Evolutionary conservation across 73 alveolate genomes (phyloP).

Genomic region (Tetrahymena borealis): DNA sequence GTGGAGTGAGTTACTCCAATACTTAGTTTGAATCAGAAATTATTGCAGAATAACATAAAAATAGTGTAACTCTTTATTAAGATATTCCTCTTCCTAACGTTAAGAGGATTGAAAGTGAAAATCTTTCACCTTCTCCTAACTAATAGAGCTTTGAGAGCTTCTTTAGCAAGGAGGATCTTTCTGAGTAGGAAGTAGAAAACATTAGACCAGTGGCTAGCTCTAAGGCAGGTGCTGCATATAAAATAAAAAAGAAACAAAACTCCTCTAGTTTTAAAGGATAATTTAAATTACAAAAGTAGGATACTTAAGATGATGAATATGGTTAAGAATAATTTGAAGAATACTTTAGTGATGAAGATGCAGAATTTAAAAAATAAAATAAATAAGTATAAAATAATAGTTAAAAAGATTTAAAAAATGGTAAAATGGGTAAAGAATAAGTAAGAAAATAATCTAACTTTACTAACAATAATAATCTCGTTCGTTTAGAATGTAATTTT

Average conservation of each 20-base stretch:
- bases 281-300: not conserved
- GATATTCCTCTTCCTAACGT: not conserved
- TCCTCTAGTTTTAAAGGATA: not conserved
- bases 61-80: not conserved
- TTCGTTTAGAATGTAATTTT: not conserved
- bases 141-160: not conserved
- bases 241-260: not conserved
- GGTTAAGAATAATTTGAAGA: not conserved
- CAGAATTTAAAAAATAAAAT: not conserved
- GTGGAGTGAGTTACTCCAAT: not conserved
- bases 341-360: not conserved
- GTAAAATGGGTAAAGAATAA: not conserved
- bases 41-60: not conserved
- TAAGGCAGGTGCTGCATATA: not conserved
- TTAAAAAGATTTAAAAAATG: not conserved
- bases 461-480: not conserved
- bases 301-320: not conserved
- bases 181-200: not conserved
- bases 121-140: not conserved
- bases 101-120: not conserved
- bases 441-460: not conserved
- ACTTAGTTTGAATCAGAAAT: not conserved
- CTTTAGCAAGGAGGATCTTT: not conserved
- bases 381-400: not conserved
- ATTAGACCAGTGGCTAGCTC: not conserved